Evolutionary conservation across 257 asterid species (phyloP).

Genomic region (Eustoma russellianum): DNA sequence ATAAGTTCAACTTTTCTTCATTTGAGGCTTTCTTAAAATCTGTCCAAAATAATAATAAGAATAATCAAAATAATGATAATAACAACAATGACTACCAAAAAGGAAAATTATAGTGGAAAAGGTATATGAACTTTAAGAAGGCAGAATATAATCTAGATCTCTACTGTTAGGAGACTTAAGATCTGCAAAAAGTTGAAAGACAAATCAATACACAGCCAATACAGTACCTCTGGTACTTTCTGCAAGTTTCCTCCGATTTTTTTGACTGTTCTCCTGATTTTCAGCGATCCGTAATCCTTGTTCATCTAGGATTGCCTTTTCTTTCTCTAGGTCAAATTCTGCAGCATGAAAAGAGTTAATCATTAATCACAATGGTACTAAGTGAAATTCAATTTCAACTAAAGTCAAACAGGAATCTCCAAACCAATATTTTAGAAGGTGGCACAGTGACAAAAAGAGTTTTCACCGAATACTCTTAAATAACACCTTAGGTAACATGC

Average conservation of each 20-base stretch:
- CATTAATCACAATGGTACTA: not conserved
- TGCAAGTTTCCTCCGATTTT: conserved; percentile 95
- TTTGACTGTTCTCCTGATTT: conserved; percentile 98
- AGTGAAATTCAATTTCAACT: not conserved
- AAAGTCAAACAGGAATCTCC: not conserved
- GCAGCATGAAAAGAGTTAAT: conserved; percentile 11
- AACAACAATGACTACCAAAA: not conserved
- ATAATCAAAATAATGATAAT: not conserved
- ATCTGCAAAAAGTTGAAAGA: not conserved
- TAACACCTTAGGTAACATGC: not conserved
- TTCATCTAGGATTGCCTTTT: conserved; percentile 75
- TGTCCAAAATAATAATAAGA: conserved; percentile 15
- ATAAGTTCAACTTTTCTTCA: conserved; percentile 76
- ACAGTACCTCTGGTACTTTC: conserved; percentile 93
- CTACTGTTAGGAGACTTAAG: not conserved
- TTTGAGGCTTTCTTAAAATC: conserved; percentile 91
- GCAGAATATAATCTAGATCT: not conserved
- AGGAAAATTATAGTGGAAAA: not conserved
- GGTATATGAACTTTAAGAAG: not conserved
- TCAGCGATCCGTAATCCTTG: conserved; percentile 96
- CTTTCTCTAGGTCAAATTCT: conserved; percentile 97
- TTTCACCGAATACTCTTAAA: not conserved
- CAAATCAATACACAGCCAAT: not conserved
- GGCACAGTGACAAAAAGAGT: no score
- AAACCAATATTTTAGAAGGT: no score